Base-by-base conservation (phyloP, 2,329 filamentous ascomycete species). In the Aspergillus alliaceus region DNA sequence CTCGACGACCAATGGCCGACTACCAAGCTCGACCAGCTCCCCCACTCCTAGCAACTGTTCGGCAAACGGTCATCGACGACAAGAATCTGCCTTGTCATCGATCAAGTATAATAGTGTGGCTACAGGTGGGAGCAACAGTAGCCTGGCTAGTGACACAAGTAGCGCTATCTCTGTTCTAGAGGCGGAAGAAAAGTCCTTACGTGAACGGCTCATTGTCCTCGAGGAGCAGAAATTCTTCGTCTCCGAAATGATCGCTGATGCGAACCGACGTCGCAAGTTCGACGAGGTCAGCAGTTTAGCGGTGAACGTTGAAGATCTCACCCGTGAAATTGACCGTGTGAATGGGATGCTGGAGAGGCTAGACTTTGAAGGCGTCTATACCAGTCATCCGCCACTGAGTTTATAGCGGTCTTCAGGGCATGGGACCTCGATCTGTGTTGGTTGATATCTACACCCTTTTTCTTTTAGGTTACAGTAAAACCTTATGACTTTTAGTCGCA, bases 221-320 rank as follows among this genome's bases (percentile, higher is more conserved):
- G 91, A 96, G 72, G 93, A 97, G 75, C 93, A 97, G 72, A 89
- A 87, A 62, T 96, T 96, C 74, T 86, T 96, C 75, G 91, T 97
- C 0, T 86, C 87, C 35, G 87, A 90, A 65, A 96, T 96, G 91
- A 85, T 96, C 44, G 85, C 84, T 7, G 85, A 88, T 59, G 91
- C 92, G 0, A 88, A 88, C 48, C 88, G 87, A 40, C 85, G 89
- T 11, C 81, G 90, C 27, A 86, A 90, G 57, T 96, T 96, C 64
- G 93, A 96, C 67, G 93, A 97, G 73, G 90, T 96, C 2, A 85
- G 86, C 55, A 90, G 90, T 11, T 77, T 97, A 56, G 87, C 87
- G 4, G 82, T 87, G 57, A 96, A 96, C 65, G 77, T 91, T 27
- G 90, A 95, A 56, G 93, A 96, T 75, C 75, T 97, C 56, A 90